Evolutionary conservation across 257 asterid genomes (phyloP), one percentile per base, ranked within the genome.

Genomic region (Penstemon barbatus): DNA sequence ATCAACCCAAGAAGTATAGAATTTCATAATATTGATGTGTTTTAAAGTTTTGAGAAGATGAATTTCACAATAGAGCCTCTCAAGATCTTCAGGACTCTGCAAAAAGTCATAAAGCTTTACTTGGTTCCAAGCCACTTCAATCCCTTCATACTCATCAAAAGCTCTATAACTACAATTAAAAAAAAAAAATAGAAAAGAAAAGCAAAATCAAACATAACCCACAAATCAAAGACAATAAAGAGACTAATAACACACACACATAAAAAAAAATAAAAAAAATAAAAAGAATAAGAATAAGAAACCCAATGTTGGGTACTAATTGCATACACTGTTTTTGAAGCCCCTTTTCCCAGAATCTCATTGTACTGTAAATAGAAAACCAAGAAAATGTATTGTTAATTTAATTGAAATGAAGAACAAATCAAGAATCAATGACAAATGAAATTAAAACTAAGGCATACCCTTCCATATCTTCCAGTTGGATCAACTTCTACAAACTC

Each of bases 71-170:
- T 90, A 90, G 53, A 90, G 79, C 83, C 98, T 85, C 85, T 88
- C 97, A 60, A 92, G 98, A 80, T 92, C 95, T 73, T 92, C 96
- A n/a, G 97, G 89, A 69, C 91, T 85, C 72, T 83, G 95, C 70
- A 92, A 68, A 69, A 92, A 90, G 65, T 88, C 95, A 52, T 77
- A 77, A 8, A 90, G 91, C 75, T 92, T 92, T 78, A 90, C 98
- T 78, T 92, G 98, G 61, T 92, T 92, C 97, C 98, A 92, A 11
- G 97, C 98, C 41, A 92, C 98, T 74, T 92, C 98, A 71, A 92
- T 90, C 68, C 98, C 97, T 77, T 92, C 96, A 75, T 88, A 92
- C 86, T 90, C 98, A 85, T 92, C 97, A 80, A 92, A 92, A 61
- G 95, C 97, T 75, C 91, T 87, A 57, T 87, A 92, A 68, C 98